These are phyloP conservation scores for Neurospora sp. DNA, from an alignment of 495 filamentous ascomycete genomes.

Conservation along the genomic window DNA sequence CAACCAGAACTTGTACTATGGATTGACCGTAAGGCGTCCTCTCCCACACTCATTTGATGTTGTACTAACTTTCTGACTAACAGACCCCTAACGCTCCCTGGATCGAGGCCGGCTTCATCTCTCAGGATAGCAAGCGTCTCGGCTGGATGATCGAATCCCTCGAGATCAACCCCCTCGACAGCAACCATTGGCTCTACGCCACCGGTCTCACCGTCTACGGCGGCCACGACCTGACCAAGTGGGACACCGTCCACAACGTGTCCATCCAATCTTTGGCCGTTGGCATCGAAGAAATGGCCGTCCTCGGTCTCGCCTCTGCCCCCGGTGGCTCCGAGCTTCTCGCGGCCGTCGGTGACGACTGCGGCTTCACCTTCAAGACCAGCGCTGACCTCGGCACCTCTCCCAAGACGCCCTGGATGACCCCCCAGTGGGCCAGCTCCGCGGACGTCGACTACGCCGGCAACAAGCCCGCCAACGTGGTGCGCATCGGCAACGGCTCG, in stretches of 20 bases:
- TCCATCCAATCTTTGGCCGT: slow-evolving; percentile 42
- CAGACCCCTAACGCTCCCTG: slow-evolving; percentile 36
- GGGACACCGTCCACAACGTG: slow-evolving; percentile 42
- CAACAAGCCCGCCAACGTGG: slow-evolving; percentile 39
- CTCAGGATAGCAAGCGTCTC: slow-evolving; percentile 38
- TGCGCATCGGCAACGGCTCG: slow-evolving; percentile 44
- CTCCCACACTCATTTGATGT: slow-evolving; percentile 6
- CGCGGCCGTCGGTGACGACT: slow-evolving; percentile 49
- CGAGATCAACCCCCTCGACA: slow-evolving; percentile 49
- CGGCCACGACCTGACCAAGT: slow-evolving; percentile 38
- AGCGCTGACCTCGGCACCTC: slow-evolving; percentile 35
- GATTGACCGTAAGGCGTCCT: slow-evolving; percentile 27
- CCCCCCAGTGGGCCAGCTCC: slow-evolving; percentile 39
- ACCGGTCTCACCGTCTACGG: slow-evolving; percentile 49
- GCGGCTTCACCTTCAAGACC: slow-evolving; percentile 40
- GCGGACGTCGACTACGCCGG: slow-evolving; percentile 49
- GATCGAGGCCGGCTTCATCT: slow-evolving; percentile 38
- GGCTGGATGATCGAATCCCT: slow-evolving; percentile 58
- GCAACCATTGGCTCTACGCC: slow-evolving; percentile 50
- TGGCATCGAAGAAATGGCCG: slow-evolving; percentile 51
- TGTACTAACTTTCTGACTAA: slow-evolving; percentile 12
- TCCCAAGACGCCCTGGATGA: slow-evolving; percentile 39
- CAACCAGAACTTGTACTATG: slow-evolving; percentile 33
- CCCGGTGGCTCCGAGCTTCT: slow-evolving; percentile 45
- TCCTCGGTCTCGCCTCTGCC: slow-evolving; percentile 41